These are phyloP conservation scores for Metroxylon sagu DNA, from an alignment of 176 grass and related monocot genomes.

Conservation along the genomic window DNA sequence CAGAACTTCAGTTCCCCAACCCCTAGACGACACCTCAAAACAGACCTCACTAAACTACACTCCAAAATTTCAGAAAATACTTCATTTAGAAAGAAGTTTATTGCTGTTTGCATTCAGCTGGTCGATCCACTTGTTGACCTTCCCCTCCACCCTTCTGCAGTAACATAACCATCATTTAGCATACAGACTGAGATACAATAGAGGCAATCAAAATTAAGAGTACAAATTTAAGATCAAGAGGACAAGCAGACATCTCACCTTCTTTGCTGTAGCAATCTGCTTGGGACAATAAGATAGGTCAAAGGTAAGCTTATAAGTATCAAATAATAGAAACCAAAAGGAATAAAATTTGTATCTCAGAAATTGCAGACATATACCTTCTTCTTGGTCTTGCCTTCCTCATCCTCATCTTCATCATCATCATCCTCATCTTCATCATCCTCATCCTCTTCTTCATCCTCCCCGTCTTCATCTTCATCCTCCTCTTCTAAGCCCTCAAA, in stretches of 20 bases:
- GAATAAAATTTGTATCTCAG: too few species aligned
- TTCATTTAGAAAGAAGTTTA: not conserved
- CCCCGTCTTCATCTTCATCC: not conserved
- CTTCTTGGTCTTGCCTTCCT: conserved; percentile 1
- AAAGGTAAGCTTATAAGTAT: not conserved
- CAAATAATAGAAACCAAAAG: not conserved
- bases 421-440: conserved; percentile 6
- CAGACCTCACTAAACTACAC: too few species aligned
- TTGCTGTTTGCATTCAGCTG: conserved; percentile 19
- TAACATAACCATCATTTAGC: not conserved
- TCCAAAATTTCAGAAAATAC: not conserved
- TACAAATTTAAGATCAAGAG: not conserved
- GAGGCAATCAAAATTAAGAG: not conserved
- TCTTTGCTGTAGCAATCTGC: not conserved
- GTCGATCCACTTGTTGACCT: conserved; percentile 9
- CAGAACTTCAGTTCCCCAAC: too few species aligned
- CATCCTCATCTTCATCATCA: conserved; percentile 1
- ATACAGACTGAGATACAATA: not conserved
- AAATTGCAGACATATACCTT: conserved; percentile 2
- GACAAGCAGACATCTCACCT: not conserved
- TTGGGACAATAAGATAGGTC: not conserved
- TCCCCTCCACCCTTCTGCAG: conserved; percentile 14
- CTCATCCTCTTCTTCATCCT: conserved; percentile 5
- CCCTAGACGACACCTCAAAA: too few species aligned
- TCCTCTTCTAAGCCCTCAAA: not conserved